These are phyloP conservation scores for Zangia roseola DNA, from an alignment of 768 basidiomycete species.

Conservation along the genomic window DNA sequence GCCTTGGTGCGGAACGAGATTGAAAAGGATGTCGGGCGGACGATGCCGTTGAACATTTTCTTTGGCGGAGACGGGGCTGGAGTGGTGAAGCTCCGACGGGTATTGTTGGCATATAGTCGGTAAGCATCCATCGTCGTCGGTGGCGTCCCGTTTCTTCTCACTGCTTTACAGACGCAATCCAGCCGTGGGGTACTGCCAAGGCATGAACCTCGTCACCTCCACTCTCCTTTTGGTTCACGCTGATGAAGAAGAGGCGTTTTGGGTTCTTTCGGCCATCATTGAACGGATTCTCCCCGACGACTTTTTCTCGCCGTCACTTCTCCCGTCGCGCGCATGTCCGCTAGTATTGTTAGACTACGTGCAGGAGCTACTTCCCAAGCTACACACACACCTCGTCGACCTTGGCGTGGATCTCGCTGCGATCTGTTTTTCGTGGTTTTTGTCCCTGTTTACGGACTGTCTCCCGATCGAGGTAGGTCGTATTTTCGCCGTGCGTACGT, in stretches of 20 bases:
- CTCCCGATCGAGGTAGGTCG: slow-evolving; percentile 83
- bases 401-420: slow-evolving; percentile 90
- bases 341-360: slow-evolving; percentile 88
- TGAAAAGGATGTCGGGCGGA: slow-evolving; percentile 91
- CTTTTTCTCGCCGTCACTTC: slow-evolving; percentile 90
- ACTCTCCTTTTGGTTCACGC: slow-evolving; percentile 90
- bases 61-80: slow-evolving; percentile 97
- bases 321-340: slow-evolving; percentile 93
- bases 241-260: slow-evolving; percentile 96
- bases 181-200: slow-evolving; percentile 90
- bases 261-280: slow-evolving; percentile 87
- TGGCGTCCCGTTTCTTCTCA: neutral
- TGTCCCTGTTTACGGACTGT: slow-evolving; percentile 95
- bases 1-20: slow-evolving; percentile 72
- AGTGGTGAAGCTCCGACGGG: slow-evolving; percentile 85
- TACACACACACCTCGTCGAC: slow-evolving; percentile 71
- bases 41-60: slow-evolving; percentile 93
- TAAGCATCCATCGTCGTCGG: slow-evolving; percentile 34
- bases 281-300: slow-evolving; percentile 87
- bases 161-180: slow-evolving; percentile 71
- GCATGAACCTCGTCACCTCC: slow-evolving; percentile 95
- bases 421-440: slow-evolving; percentile 98
- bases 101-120: slow-evolving; percentile 92
- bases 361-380: slow-evolving; percentile 68
- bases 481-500: neutral